Evolutionary conservation across 2,329 filamentous ascomycete genomes (phyloP).

Genomic region (Penicillium hordei): DNA sequence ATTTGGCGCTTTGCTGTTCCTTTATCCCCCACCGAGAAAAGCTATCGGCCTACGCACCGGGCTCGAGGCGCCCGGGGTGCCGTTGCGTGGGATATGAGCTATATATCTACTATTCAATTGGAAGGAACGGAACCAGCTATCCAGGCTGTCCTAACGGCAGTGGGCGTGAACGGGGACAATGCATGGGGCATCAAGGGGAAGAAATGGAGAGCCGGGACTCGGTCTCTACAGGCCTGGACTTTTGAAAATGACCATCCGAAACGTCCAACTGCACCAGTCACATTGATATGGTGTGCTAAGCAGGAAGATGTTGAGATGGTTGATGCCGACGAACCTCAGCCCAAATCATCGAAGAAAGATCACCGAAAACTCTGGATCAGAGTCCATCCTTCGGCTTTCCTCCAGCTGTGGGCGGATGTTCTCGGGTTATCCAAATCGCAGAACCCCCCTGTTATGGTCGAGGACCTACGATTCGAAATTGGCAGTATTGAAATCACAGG

Average conservation of each 20-base stretch:
- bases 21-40: conserved; percentile 82
- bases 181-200: conserved; percentile 63
- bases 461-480: conserved; percentile 70
- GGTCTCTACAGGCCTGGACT: conserved; percentile 59
- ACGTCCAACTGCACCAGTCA: conserved; percentile 68
- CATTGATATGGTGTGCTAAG: conserved; percentile 70
- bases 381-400: conserved; percentile 75
- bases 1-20: conserved; percentile 91
- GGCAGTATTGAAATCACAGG: conserved; percentile 70
- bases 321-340: conserved; percentile 24
- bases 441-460: conserved; percentile 60
- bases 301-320: conserved; percentile 40
- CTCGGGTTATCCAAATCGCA: conserved; percentile 60
- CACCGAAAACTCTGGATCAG: conserved; percentile 65
- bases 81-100: conserved; percentile 90
- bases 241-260: conserved; percentile 55
- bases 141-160: conserved; percentile 61
- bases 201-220: conserved; percentile 68
- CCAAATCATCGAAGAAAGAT: conserved; percentile 30
- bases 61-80: conserved; percentile 72
- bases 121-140: conserved; percentile 67
- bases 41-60: conserved; percentile 82
- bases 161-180: conserved; percentile 61
- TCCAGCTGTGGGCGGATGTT: conserved; percentile 64
- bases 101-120: conserved; percentile 81